These are phyloP conservation scores for Coffea humblotiana DNA, from an alignment of 305 asterid genomes.

Conservation along the genomic window DNA sequence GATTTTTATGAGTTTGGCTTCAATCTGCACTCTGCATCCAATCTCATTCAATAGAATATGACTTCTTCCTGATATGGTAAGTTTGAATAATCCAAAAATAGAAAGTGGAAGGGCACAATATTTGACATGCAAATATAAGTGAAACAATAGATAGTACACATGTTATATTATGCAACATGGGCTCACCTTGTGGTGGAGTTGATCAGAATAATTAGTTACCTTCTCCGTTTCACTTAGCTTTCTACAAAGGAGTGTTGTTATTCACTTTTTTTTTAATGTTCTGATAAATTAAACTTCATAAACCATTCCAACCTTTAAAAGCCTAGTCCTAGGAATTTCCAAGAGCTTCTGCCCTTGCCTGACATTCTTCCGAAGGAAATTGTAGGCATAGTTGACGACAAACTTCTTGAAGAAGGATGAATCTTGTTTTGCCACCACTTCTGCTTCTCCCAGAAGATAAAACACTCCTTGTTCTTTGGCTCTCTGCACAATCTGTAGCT, in stretches of 20 bases:
- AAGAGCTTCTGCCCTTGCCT: conserved; percentile 61
- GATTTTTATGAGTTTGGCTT: no score
- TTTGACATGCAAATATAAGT: no score
- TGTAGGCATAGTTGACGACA: conserved; percentile 54
- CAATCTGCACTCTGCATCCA: no score
- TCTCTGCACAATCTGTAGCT: conserved; percentile 28
- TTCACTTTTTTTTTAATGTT: neutral
- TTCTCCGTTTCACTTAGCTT: no score
- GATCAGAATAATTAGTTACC: no score
- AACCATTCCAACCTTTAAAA: conserved; percentile 76
- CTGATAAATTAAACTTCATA: conserved; percentile 43
- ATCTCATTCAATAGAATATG: no score
- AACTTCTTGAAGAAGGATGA: conserved; percentile 56
- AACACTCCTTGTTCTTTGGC: conserved; percentile 59
- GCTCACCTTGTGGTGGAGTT: neutral
- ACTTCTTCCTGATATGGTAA: no score
- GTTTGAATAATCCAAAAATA: no score
- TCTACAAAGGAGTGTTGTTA: neutral
- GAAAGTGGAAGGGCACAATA: no score
- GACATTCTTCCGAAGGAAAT: conserved; percentile 65
- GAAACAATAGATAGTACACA: no score
- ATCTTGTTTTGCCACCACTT: conserved; percentile 61
- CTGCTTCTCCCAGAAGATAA: conserved; percentile 71
- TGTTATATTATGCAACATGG: neutral
- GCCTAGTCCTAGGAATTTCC: conserved; percentile 67